Percentiles rank a stretch among this genome's conserved stretches.
Evolutionary conservation across 352 stramenopile genomes (phyloP).

Genomic region (Globisporangium echinulatum): DNA sequence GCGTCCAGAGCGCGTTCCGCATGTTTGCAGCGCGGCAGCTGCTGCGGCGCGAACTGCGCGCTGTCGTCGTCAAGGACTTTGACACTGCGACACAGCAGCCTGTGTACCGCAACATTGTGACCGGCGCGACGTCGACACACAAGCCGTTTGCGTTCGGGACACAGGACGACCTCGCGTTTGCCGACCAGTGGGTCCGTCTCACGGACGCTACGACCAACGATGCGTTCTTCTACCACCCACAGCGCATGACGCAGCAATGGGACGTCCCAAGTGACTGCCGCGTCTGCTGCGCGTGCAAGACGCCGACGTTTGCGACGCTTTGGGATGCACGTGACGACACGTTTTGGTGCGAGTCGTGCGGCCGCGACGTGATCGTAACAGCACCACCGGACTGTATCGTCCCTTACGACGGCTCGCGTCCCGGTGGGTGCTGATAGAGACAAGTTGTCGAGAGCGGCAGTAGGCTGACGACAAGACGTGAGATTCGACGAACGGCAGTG

Average conservation of each 20-base stretch:
- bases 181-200: slow-evolving; percentile 57
- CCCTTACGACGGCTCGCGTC: slow-evolving; percentile 45
- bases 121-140: slow-evolving; percentile 19
- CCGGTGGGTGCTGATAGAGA: slow-evolving; percentile 9
- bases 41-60: slow-evolving; percentile 39
- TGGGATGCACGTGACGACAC: slow-evolving; percentile 40
- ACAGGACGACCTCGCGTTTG: slow-evolving; percentile 41
- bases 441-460: not conserved
- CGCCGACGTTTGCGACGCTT: slow-evolving; percentile 33
- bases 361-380: slow-evolving; percentile 10
- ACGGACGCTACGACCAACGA: slow-evolving; percentile 36
- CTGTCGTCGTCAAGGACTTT: slow-evolving; percentile 57
- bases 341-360: slow-evolving; percentile 43
- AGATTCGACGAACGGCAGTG: not conserved
- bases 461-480: not conserved
- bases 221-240: slow-evolving; percentile 66
- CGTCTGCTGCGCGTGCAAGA: slow-evolving; percentile 27
- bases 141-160: slow-evolving; percentile 53
- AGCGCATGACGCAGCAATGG: slow-evolving; percentile 49
- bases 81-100: slow-evolving; percentile 25
- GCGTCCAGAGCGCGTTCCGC: slow-evolving; percentile 51
- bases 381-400: slow-evolving; percentile 24
- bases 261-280: slow-evolving; percentile 42
- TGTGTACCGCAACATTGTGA: slow-evolving; percentile 53
- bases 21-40: slow-evolving; percentile 45